Conservation (phyloP, 495 filamentous ascomycete species). For the Penicillium atrosanguineum region DNA sequence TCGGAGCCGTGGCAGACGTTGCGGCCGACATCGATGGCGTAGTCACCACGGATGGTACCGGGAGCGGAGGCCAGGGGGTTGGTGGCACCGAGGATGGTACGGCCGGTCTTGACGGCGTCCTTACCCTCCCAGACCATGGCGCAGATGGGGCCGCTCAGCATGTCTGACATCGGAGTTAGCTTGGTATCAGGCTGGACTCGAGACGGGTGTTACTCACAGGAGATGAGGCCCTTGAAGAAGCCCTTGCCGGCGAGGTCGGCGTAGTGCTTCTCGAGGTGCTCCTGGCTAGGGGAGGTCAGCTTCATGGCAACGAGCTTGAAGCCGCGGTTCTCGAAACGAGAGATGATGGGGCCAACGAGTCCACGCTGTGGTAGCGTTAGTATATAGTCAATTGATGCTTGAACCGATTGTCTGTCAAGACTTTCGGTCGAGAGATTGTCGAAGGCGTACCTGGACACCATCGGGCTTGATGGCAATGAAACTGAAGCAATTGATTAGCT, state of each 20-base stretch:
- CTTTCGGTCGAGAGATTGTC: background rate
- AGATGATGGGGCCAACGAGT: slow-evolving; percentile 93
- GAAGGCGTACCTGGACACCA: slow-evolving; percentile 84
- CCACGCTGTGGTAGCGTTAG: slow-evolving; percentile 61
- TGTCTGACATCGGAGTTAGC: slow-evolving; percentile 58
- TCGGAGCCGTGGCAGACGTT: slow-evolving; percentile 99
- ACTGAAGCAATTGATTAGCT: slow-evolving; percentile 57
- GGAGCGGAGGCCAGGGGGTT: slow-evolving; percentile 92
- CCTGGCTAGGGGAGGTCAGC: slow-evolving; percentile 79
- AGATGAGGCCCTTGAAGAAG: slow-evolving; percentile 91
- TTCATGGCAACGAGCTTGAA: slow-evolving; percentile 99
- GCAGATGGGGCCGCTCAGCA: slow-evolving; percentile 93
- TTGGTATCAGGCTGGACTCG: background rate
- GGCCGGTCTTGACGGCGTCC: slow-evolving; percentile 97
- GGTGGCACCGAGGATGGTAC: slow-evolving; percentile 92
- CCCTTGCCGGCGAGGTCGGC: slow-evolving; percentile 86
- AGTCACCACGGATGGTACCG: slow-evolving; percentile 96
- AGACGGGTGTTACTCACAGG: slow-evolving; percentile 57
- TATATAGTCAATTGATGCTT: slow-evolving; percentile 14
- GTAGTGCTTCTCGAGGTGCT: slow-evolving; percentile 98
- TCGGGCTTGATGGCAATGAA: slow-evolving; percentile 99
- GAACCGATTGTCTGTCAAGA: background rate
- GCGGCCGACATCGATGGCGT: slow-evolving; percentile 80
- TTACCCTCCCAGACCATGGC: slow-evolving; percentile 99
- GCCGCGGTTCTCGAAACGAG: slow-evolving; percentile 93